phyloP scores from a whole-genome alignment of 805 yeast species.

The Cyberlindnera galapagoensis region DNA sequence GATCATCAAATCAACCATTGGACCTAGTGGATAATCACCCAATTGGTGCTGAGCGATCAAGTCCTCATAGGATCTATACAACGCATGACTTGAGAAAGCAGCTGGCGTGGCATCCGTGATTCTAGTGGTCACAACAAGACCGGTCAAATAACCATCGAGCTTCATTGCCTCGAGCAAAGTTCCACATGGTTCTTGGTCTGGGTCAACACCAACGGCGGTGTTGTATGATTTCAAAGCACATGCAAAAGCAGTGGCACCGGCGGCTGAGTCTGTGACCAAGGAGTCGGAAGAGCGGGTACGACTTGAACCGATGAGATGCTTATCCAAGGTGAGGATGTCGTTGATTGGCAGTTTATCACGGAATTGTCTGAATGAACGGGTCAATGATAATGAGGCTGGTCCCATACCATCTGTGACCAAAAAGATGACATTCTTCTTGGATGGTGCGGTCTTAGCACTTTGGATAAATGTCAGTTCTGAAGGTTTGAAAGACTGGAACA shows the following conservation, averaged over 20 bases:
- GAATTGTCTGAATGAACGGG: constrained; percentile 68
- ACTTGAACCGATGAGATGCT: constrained; percentile 71
- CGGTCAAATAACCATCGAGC: constrained; percentile 73
- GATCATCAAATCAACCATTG: constrained; percentile 73
- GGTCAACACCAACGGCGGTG: constrained; percentile 86
- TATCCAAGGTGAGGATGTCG: constrained; percentile 57
- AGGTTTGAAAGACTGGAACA: too few species aligned
- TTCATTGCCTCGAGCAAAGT: constrained; percentile 86
- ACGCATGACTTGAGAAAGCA: constrained; percentile 76
- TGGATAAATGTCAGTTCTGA: too few species aligned
- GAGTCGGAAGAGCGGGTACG: constrained; percentile 77
- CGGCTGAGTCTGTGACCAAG: constrained; percentile 89
- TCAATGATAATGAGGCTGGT: constrained; percentile 75
- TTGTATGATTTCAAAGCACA: constrained; percentile 81
- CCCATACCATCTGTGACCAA: constrained; percentile 97
- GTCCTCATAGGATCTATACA: constrained; percentile 71
- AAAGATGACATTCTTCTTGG: constrained; percentile 71
- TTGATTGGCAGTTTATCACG: constrained; percentile 46
- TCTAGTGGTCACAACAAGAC: constrained; percentile 87
- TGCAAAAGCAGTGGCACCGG: constrained; percentile 93
- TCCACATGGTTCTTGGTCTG: constrained; percentile 70
- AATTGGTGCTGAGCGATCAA: constrained; percentile 82
- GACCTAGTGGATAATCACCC: constrained; percentile 76
- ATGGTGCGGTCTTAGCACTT: too few species aligned
- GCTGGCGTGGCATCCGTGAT: constrained; percentile 96